phyloP scores from a whole-genome alignment of 139 green algal genomes.

The Pleodorina starrii region DNA sequence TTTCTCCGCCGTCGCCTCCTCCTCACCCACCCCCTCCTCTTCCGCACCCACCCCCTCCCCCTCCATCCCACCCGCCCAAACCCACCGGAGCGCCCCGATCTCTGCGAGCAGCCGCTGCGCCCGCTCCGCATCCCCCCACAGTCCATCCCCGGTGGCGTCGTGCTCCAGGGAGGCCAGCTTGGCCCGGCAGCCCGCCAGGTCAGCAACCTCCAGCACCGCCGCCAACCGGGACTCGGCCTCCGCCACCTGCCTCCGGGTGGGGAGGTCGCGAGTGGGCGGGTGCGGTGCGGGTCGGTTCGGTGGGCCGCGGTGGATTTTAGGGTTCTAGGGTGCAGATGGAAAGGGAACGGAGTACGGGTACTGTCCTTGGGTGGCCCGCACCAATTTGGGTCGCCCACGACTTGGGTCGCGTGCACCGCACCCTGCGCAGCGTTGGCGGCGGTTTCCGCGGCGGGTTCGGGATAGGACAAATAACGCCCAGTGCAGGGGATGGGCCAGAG shows the following conservation, averaged over 20 bases:
- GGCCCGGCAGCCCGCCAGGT: slow-evolving; percentile 56
- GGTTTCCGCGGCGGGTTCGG: too few species aligned
- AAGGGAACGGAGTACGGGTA: too few species aligned
- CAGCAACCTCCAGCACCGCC: slow-evolving; percentile 50
- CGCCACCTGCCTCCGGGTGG: not conserved
- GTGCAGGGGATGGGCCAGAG: too few species aligned
- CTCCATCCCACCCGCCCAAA: slow-evolving; percentile 45
- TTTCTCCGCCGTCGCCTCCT: not conserved
- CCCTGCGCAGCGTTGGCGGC: too few species aligned
- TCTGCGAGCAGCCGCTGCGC: slow-evolving; percentile 71
- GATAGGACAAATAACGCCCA: too few species aligned
- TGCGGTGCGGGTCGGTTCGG: not conserved
- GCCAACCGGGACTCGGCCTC: slow-evolving; percentile 15
- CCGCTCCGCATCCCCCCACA: slow-evolving; percentile 81
- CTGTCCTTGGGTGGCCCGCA: too few species aligned
- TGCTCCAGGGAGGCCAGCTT: slow-evolving; percentile 67
- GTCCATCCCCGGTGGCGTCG: slow-evolving; percentile 33
- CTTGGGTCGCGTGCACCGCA: too few species aligned
- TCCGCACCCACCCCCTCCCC: not conserved
- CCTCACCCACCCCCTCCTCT: not conserved
- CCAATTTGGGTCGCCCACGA: too few species aligned
- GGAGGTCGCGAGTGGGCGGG: not conserved
- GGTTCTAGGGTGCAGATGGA: too few species aligned
- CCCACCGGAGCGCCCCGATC: slow-evolving; percentile 45
- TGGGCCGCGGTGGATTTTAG: not conserved